phyloP scores from a whole-genome alignment of 768 basidiomycete species.

The Rhodosporidiobolus sp. region DNA sequence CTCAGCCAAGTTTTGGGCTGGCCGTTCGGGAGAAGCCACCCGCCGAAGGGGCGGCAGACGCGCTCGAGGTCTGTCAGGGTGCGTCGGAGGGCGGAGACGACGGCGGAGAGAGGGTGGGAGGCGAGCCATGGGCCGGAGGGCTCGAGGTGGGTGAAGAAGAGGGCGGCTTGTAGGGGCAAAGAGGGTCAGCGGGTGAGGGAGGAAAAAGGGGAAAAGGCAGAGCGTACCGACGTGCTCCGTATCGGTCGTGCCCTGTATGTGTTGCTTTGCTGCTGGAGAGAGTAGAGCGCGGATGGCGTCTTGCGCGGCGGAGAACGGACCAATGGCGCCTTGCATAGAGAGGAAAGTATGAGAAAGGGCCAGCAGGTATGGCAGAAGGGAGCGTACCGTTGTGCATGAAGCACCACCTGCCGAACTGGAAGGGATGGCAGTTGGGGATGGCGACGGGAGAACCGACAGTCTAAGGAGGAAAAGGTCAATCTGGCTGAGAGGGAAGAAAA shows the following conservation, averaged over 20 bases:
- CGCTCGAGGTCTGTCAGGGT: neutral
- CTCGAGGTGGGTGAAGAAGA: slow-evolving; percentile 5
- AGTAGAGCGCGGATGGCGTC: neutral
- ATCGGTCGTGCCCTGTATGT: neutral
- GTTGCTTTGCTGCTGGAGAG: neutral
- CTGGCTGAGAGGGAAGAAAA: neutral
- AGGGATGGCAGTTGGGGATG: neutral
- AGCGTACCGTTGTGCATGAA: slow-evolving; percentile 1
- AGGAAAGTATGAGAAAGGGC: neutral
- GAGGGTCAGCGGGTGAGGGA: neutral
- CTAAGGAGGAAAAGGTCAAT: neutral
- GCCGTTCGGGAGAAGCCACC: neutral
- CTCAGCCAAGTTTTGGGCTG: neutral
- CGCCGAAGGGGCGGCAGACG: neutral
- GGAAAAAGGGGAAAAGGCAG: neutral
- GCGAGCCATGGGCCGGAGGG: neutral
- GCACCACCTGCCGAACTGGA: neutral
- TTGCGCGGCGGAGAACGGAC: neutral
- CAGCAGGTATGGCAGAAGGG: neutral
- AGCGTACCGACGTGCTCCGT: neutral
- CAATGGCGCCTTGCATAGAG: neutral
- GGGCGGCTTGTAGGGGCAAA: neutral
- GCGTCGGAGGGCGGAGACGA: neutral
- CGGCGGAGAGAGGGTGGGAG: neutral
- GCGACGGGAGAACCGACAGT: neutral